Conservation (phyloP, 352 stramenopile genomes). For the Blastocystis sp. region DNA sequence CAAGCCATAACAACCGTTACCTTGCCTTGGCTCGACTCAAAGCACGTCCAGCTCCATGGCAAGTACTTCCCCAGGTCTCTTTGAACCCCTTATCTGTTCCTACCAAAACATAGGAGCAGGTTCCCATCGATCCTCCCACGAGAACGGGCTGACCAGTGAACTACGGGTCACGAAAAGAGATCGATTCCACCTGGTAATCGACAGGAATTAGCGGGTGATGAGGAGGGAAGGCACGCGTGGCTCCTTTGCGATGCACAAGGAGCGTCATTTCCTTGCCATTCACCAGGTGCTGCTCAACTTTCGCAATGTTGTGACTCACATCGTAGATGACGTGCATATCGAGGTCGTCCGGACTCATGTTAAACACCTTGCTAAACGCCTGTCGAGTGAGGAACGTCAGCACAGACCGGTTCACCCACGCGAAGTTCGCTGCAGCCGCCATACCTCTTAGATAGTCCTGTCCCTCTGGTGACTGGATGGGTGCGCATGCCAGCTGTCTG, state of each 20-base stretch:
- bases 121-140: slow-evolving; percentile 78
- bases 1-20: slow-evolving; percentile 43
- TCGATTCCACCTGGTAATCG: slow-evolving; percentile 70
- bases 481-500: slow-evolving; percentile 70
- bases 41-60: slow-evolving; percentile 71
- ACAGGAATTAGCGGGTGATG: slow-evolving; percentile 76
- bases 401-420: slow-evolving; percentile 75
- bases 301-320: slow-evolving; percentile 78
- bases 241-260: slow-evolving; percentile 75
- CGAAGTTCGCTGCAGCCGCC: slow-evolving; percentile 76
- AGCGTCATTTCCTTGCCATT: slow-evolving; percentile 72
- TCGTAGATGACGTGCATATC: slow-evolving; percentile 81
- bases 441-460: slow-evolving; percentile 75
- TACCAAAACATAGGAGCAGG: slow-evolving; percentile 72
- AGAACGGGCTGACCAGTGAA: slow-evolving; percentile 74
- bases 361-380: slow-evolving; percentile 75
- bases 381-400: slow-evolving; percentile 76
- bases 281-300: slow-evolving; percentile 74
- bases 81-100: slow-evolving; percentile 76
- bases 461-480: slow-evolving; percentile 71
- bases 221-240: slow-evolving; percentile 75
- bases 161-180: background rate
- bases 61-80: slow-evolving; percentile 76
- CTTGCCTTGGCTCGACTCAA: slow-evolving; percentile 61
- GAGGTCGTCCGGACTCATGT: slow-evolving; percentile 72